phyloP scores from a whole-genome alignment of 2,329 filamentous ascomycete genomes.

The Monosporascus sp. region DNA sequence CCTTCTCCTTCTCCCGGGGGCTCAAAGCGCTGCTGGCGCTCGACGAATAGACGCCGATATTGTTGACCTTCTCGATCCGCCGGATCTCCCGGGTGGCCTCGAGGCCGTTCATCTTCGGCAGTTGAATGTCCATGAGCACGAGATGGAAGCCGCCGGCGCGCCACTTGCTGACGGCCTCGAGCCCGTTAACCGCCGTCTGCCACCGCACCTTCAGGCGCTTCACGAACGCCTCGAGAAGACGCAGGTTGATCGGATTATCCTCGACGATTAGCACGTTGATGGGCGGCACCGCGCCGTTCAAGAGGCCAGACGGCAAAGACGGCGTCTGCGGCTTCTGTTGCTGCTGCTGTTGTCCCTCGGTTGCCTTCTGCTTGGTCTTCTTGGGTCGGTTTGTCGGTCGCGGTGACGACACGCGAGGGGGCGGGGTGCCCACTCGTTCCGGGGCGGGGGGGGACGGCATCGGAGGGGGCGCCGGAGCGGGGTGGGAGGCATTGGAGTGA shows the following conservation, averaged over 20 bases:
- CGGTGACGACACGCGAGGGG: constrained; percentile 44
- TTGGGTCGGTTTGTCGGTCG: constrained; percentile 41
- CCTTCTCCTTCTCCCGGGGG: constrained; percentile 39
- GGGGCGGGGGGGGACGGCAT: constrained; percentile 46
- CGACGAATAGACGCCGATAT: constrained; percentile 85
- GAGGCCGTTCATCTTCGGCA: constrained; percentile 93
- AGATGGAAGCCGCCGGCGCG: constrained; percentile 87
- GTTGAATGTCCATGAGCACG: constrained; percentile 96
- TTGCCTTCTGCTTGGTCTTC: constrained; percentile 46
- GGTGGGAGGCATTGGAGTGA: constrained; percentile 36
- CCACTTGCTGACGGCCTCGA: constrained; percentile 92
- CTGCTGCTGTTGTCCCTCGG: constrained; percentile 32
- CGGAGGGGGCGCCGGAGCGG: constrained; percentile 45
- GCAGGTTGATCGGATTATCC: constrained; percentile 96
- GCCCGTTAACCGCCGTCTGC: constrained; percentile 95
- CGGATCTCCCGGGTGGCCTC: constrained; percentile 95
- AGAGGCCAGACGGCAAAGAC: constrained; percentile 54
- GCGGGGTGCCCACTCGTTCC: constrained; percentile 52
- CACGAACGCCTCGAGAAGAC: constrained; percentile 90
- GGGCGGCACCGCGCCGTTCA: constrained; percentile 81
- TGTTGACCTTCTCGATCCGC: constrained; percentile 81
- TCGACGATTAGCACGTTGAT: constrained; percentile 98
- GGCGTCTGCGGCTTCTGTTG: constrained; percentile 25
- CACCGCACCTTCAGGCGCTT: constrained; percentile 92
- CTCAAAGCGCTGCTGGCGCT: constrained; percentile 46